Evolutionary conservation across 257 asterid genomes (phyloP).

Genomic region (Vinca minor): DNA sequence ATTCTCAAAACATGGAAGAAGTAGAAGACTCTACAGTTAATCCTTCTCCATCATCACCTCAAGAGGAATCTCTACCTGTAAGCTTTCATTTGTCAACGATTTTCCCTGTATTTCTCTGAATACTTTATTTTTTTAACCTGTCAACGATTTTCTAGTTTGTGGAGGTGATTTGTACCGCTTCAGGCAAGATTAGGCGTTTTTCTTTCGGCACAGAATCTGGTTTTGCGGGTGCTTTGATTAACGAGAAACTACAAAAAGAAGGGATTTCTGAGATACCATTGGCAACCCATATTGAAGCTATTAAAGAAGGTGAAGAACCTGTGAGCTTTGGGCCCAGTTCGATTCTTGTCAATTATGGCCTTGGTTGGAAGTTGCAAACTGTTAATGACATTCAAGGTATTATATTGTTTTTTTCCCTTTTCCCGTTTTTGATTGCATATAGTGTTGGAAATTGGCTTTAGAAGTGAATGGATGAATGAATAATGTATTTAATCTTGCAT

Average conservation of each 20-base stretch:
- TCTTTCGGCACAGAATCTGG: constrained; percentile 70
- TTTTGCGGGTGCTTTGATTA: constrained; percentile 61
- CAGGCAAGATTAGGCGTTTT: constrained; percentile 72
- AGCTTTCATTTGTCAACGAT: not conserved
- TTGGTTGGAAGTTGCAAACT: constrained; percentile 69
- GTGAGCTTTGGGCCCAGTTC: constrained; percentile 74
- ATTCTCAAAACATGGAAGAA: constrained; percentile 4
- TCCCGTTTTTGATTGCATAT: not conserved
- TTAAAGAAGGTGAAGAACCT: constrained; percentile 69
- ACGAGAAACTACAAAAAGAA: constrained; percentile 30
- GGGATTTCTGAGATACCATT: constrained; percentile 21
- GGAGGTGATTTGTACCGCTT: constrained; percentile 69
- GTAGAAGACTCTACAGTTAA: not conserved
- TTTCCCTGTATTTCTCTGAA: too few relatives aligned
- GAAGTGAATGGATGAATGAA: too few relatives aligned
- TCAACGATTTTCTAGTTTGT: constrained; percentile 37
- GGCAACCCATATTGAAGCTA: constrained; percentile 68
- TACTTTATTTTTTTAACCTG: not conserved
- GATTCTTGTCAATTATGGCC: constrained; percentile 58
- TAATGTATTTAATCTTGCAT: too few relatives aligned
- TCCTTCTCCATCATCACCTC: constrained; percentile 1
- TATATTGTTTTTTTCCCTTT: not conserved
- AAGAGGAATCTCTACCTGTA: constrained; percentile 12
- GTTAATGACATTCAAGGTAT: constrained; percentile 36
- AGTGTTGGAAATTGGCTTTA: not conserved